These are phyloP conservation scores for Cenococcum geophilum DNA, from an alignment of 495 filamentous ascomycete species.

Conservation along the genomic window DNA sequence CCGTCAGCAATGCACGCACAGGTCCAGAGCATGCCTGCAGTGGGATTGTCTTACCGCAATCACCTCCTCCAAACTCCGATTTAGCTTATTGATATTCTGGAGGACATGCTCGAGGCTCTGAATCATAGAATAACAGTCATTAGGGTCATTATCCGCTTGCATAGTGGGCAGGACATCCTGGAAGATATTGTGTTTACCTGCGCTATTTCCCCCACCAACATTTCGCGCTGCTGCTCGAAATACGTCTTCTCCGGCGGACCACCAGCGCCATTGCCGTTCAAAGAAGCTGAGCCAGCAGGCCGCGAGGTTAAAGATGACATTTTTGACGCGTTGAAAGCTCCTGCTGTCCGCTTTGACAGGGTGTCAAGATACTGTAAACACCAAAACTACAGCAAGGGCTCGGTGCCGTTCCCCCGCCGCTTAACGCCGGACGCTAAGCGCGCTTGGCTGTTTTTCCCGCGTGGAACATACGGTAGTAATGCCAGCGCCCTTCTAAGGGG, in stretches of 20 bases:
- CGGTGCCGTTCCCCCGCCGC: no score
- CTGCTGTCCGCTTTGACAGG: neutral
- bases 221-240: slow-evolving; percentile 78
- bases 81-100: slow-evolving; percentile 92
- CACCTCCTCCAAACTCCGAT: slow-evolving; percentile 87
- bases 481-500: no score
- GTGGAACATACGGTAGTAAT: no score
- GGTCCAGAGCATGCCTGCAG: neutral
- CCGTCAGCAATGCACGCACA: neutral
- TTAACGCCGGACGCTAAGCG: no score
- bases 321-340: slow-evolving; percentile 8
- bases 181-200: slow-evolving; percentile 47
- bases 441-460: no score
- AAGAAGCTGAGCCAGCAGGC: slow-evolving; percentile 12
- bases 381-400: no score
- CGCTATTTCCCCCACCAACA: slow-evolving; percentile 71
- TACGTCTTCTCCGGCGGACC: slow-evolving; percentile 29
- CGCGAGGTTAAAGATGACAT: slow-evolving; percentile 1
- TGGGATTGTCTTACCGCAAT: slow-evolving; percentile 50
- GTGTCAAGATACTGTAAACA: no score
- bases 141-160: neutral
- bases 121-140: neutral
- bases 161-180: neutral
- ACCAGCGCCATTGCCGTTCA: slow-evolving; percentile 4
- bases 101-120: slow-evolving; percentile 90